Evolutionary conservation across 2,329 filamentous ascomycete genomes (phyloP).

Genomic region (Exophiala aquamarina): DNA sequence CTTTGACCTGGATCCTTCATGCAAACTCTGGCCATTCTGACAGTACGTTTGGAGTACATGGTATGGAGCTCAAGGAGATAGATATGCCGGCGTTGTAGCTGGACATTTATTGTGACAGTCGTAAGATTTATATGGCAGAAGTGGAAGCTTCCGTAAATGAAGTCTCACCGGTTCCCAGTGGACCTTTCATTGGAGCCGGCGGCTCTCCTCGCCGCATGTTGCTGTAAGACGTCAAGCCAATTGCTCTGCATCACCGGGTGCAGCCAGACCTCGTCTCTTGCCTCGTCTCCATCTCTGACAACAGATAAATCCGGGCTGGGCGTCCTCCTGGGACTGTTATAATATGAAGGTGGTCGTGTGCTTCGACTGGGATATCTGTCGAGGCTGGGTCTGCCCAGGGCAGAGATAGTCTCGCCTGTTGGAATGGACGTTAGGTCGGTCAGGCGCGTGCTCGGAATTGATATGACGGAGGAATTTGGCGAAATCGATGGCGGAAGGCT

Average conservation of each 20-base stretch:
- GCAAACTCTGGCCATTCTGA: too few relatives aligned
- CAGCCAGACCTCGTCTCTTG: conserved; percentile 52
- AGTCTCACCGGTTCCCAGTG: too few relatives aligned
- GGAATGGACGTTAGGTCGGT: conserved; percentile 22
- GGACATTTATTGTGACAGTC: too few relatives aligned
- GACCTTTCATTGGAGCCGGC: too few relatives aligned
- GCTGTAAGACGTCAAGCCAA: conserved; percentile 16
- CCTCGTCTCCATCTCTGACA: conserved; percentile 40
- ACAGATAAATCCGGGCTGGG: conserved; percentile 15
- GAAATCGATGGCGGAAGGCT: conserved; percentile 13
- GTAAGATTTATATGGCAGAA: too few relatives aligned
- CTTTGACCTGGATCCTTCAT: too few relatives aligned
- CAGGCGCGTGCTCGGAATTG: conserved; percentile 25
- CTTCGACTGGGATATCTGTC: conserved; percentile 10
- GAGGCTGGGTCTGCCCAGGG: conserved; percentile 10
- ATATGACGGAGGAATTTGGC: conserved; percentile 23
- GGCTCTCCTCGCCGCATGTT: conserved; percentile 1
- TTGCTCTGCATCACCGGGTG: conserved; percentile 21
- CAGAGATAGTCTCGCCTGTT: conserved; percentile 18
- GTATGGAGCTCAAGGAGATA: too few relatives aligned
- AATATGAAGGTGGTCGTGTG: conserved; percentile 18
- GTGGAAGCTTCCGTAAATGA: too few relatives aligned
- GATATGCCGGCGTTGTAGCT: too few relatives aligned
- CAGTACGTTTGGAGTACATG: too few relatives aligned
- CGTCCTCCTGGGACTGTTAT: conserved; percentile 11